A percentile compares a stretch with the other conserved stretches of the same genome.
Evolutionary conservation across 1,139 yeast genomes (phyloP).

Genomic region (Pneumocystis carinii): DNA sequence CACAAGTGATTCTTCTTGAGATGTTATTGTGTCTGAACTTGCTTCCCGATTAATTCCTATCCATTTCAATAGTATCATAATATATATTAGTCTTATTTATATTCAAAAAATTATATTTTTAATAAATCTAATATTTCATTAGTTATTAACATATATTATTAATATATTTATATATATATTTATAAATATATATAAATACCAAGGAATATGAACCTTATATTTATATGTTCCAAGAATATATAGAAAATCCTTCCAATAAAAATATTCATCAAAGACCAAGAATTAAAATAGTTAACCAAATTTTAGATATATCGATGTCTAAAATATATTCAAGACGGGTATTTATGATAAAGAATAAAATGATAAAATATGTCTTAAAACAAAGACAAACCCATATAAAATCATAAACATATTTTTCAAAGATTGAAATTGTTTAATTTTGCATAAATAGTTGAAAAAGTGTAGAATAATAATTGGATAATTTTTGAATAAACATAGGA

Average conservation of each 20-base stretch:
- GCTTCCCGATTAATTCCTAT: background rate
- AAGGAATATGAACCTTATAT: background rate
- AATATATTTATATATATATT: background rate
- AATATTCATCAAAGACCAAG: background rate
- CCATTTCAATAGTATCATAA: background rate
- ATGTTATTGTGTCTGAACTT: background rate
- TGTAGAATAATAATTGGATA: background rate
- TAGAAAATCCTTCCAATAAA: background rate
- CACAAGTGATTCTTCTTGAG: background rate
- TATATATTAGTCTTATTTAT: background rate
- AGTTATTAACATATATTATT: background rate
- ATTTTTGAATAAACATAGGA: background rate
- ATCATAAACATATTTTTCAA: background rate
- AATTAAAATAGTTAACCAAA: no score
- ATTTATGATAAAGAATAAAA: background rate
- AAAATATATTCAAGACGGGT: no score
- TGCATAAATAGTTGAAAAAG: background rate
- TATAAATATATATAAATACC: background rate
- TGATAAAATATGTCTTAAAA: background rate
- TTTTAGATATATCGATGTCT: no score
- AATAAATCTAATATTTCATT: background rate
- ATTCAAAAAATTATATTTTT: background rate
- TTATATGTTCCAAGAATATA: background rate
- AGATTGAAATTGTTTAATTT: background rate
- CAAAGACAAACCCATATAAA: background rate